Conservation (phyloP, 495 filamentous ascomycete genomes). For the Aspergillus saccharolyticus region DNA sequence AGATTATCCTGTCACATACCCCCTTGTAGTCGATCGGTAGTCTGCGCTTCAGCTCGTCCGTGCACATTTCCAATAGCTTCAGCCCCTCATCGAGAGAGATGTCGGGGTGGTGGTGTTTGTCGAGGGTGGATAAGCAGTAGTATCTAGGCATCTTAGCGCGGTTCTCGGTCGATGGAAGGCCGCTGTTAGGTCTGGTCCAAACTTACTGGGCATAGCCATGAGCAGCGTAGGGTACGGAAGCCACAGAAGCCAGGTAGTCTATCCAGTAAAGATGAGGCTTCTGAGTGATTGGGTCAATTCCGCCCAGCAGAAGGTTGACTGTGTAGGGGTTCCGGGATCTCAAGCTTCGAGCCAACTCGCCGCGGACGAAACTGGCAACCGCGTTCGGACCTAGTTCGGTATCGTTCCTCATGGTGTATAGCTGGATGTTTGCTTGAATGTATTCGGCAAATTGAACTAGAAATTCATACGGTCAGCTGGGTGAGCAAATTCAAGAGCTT, state of each 20-base stretch:
- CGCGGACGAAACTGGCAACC: slow-evolving; percentile 84
- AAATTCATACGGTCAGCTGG: slow-evolving; percentile 24
- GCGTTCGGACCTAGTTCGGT: slow-evolving; percentile 84
- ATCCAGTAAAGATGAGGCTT: slow-evolving; percentile 93
- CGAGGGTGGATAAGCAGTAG: slow-evolving; percentile 91
- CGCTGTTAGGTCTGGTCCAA: slow-evolving; percentile 1
- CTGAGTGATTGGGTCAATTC: slow-evolving; percentile 80
- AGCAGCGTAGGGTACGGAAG: slow-evolving; percentile 86
- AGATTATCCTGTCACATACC: slow-evolving; percentile 34
- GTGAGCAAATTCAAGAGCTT: neutral
- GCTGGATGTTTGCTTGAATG: slow-evolving; percentile 95
- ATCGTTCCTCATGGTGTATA: slow-evolving; percentile 97
- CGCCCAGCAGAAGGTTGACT: slow-evolving; percentile 91
- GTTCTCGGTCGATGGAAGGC: neutral
- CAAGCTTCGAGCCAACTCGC: slow-evolving; percentile 83
- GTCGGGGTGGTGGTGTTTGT: slow-evolving; percentile 96
- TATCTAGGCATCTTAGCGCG: slow-evolving; percentile 51
- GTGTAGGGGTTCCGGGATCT: slow-evolving; percentile 90
- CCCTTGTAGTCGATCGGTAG: slow-evolving; percentile 99
- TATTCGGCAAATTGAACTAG: slow-evolving; percentile 98
- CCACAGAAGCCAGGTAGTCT: slow-evolving; percentile 89
- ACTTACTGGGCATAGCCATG: slow-evolving; percentile 96
- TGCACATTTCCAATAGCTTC: slow-evolving; percentile 88
- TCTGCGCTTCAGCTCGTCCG: slow-evolving; percentile 91
- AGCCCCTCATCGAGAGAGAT: slow-evolving; percentile 82